These are phyloP conservation scores for Starmera pachycereana DNA, from an alignment of 805 yeast species.

Conservation along the genomic window DNA sequence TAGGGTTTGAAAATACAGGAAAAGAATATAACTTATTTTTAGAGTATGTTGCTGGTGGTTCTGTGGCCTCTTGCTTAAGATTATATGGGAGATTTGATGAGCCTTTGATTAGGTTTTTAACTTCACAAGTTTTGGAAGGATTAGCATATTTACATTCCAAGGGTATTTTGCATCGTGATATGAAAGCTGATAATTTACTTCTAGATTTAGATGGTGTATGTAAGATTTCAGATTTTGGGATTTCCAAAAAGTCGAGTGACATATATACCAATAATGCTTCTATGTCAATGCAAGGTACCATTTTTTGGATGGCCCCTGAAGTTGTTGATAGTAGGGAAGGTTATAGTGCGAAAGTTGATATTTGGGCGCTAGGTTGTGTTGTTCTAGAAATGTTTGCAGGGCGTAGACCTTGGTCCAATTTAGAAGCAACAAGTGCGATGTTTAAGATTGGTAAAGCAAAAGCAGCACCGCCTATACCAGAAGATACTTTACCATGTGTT, in stretches of 20 bases:
- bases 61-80: constrained; percentile 78
- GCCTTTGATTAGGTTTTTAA: constrained; percentile 56
- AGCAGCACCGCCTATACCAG: constrained; percentile 92
- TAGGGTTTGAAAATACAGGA: constrained; percentile 77
- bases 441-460: constrained; percentile 78
- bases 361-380: constrained; percentile 97
- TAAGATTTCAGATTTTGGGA: constrained; percentile 94
- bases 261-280: constrained; percentile 87
- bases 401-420: constrained; percentile 93
- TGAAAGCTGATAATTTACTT: constrained; percentile 87
- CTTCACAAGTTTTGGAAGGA: constrained; percentile 75
- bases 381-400: constrained; percentile 98
- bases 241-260: constrained; percentile 76
- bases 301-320: constrained; percentile 99
- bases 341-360: constrained; percentile 94
- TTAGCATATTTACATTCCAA: constrained; percentile 77
- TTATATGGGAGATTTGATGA: constrained; percentile 83
- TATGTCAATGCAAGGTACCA: constrained; percentile 98
- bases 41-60: constrained; percentile 97
- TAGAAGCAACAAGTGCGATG: constrained; percentile 92
- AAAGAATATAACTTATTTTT: constrained; percentile 76
- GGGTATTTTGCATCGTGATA: constrained; percentile 87
- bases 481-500: constrained; percentile 62
- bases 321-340: constrained; percentile 91
- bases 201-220: constrained; percentile 88